Percentiles rank a stretch among this genome's conserved stretches.
These are phyloP conservation scores for Penicillium sp. DNA, from an alignment of 2,329 filamentous ascomycete species.

Conservation along the genomic window DNA sequence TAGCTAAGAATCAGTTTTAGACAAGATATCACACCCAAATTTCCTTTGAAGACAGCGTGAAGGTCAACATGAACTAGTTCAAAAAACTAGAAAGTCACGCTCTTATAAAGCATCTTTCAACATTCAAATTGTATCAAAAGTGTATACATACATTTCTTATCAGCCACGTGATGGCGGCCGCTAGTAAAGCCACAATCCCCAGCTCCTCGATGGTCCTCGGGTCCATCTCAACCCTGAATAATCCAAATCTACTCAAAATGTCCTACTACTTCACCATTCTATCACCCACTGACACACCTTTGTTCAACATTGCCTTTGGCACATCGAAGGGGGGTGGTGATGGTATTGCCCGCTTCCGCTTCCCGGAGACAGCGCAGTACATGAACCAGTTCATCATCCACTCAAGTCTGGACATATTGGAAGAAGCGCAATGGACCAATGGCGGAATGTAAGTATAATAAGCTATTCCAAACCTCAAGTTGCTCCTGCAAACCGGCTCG, in stretches of 20 bases:
- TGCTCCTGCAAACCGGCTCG: too few species aligned
- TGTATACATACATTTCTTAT: conserved; percentile 12
- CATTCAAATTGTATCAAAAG: not conserved
- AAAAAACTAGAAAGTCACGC: fast-evolving
- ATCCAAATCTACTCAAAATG: conserved; percentile 56
- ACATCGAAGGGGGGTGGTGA: conserved; percentile 95
- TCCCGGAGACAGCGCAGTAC: conserved; percentile 82
- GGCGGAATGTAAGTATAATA: conserved; percentile 67
- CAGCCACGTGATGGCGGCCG: conserved; percentile 16
- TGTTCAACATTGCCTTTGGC: conserved; percentile 96
- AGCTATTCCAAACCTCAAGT: not conserved
- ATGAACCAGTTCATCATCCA: conserved; percentile 98
- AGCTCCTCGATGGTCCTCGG: conserved; percentile 2
- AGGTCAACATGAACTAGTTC: not conserved
- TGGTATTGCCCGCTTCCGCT: conserved; percentile 85
- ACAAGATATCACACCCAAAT: not conserved
- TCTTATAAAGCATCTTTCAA: not conserved
- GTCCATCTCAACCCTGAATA: conserved; percentile 3
- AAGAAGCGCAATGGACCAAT: conserved; percentile 91
- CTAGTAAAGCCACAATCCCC: conserved; percentile 8
- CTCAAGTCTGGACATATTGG: conserved; percentile 88
- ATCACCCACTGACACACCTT: conserved; percentile 89
- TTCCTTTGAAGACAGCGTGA: not conserved
- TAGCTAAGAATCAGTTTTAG: not conserved
- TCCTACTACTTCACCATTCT: conserved; percentile 99